Evolutionary conservation across 768 basidiomycete genomes (phyloP).

Genomic region (Russula earlei): DNA sequence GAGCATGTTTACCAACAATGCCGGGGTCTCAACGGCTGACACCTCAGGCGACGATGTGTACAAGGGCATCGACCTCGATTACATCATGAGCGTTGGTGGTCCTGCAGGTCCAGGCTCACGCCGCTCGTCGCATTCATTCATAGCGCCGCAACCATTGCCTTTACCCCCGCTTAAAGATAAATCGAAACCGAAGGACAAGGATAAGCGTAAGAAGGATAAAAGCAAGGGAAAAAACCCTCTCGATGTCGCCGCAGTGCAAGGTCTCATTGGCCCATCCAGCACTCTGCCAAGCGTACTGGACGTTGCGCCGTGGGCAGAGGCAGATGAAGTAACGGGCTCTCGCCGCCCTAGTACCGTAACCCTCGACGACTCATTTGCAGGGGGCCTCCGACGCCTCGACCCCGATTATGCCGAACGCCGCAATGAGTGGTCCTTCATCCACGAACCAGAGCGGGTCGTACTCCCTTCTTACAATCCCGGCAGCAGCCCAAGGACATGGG

Average conservation of each 20-base stretch:
- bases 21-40: not conserved
- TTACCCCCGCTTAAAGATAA: constrained; percentile 12
- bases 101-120: constrained; percentile 1
- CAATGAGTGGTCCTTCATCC: constrained; percentile 10
- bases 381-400: constrained; percentile 31
- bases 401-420: constrained; percentile 30
- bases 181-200: constrained; percentile 7
- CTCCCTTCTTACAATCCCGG: constrained; percentile 5
- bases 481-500: constrained; percentile 9
- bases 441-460: not conserved
- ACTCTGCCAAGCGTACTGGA: not conserved
- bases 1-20: constrained; percentile 7
- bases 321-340: not conserved
- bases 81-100: constrained; percentile 12
- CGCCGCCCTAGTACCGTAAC: constrained; percentile 15
- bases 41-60: constrained; percentile 9
- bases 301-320: constrained; percentile 14
- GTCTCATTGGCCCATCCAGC: not conserved
- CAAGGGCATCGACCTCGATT: constrained; percentile 12
- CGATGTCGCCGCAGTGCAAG: not conserved
- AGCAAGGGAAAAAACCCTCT: not conserved
- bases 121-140: constrained; percentile 16
- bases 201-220: constrained; percentile 15
- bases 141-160: constrained; percentile 8
- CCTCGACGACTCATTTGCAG: constrained; percentile 34